Base-by-base conservation (phyloP, 2,329 filamentous ascomycete species). In the Aspergillus neoniger region DNA sequence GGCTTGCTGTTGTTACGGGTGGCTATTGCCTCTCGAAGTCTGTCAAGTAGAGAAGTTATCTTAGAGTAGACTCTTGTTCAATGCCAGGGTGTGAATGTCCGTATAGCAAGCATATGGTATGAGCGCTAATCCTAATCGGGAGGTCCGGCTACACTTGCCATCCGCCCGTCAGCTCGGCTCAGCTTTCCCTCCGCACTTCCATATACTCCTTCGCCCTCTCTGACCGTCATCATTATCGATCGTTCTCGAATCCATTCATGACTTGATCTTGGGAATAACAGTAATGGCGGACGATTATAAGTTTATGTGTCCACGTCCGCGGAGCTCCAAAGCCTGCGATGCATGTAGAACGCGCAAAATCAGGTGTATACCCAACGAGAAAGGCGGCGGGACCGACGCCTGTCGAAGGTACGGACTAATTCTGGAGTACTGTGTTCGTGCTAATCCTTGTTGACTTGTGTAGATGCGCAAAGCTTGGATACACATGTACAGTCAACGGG, bases 81-180 rank as follows among this genome's bases (percentile, higher is more conserved):
- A 19, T 19, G 19, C 19, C 19, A 19, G 19, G 19, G 19, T 19
- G 19, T 19, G 19, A 19, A 19, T 19, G 19, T 19, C 19, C 19
- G 19, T 19, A 19, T 17, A 43, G 17, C 12, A 3, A 52, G 17
- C n/a, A 12, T 5, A 51, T 14, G 3, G 17, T 6, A 39, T 8
- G 0, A 5, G n/a, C 14, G 30, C 28, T 38, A 38, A 23, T 23
- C 47, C 47, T 5, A 49, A n/a, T 49, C n/a, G 25, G 49, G 39
- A 19, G 6, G 14, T 23, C n/a, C 52, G 52, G 52, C 38, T 43
- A 55, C 44, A 55, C 52, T n/a, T 55, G 38, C 38, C 52, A 43
- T 55, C 52, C 52, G 52, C 23, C 30, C 6, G 15, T 23, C 23
- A 5, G 21, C n/a, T 55, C 52, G 52, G 14, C n/a, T 55, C 0